Evolutionary conservation across 2,329 filamentous ascomycete species (phyloP).

Genomic region (Fusarium phyllophilum): DNA sequence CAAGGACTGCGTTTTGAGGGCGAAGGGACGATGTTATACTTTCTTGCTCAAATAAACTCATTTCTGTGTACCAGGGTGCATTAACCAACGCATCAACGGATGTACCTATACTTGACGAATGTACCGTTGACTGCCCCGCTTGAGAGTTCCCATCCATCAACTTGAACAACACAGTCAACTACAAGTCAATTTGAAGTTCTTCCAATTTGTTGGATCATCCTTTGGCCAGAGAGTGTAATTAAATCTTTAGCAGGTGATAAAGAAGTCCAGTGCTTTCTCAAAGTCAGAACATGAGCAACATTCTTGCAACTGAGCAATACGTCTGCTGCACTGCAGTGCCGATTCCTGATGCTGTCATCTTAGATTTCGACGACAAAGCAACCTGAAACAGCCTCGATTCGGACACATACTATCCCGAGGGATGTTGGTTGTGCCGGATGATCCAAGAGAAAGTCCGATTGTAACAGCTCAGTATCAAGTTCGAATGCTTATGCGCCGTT

Average conservation of each 20-base stretch:
- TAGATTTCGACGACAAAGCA: neutral
- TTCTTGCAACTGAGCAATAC: neutral
- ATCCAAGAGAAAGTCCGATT: neutral
- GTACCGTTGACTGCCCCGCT: conserved; percentile 9
- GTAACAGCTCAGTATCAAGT: conserved; percentile 1
- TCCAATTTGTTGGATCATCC: too few species aligned
- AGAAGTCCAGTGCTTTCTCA: neutral
- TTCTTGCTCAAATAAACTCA: conserved; percentile 37
- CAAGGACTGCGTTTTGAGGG: neutral
- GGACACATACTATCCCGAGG: neutral
- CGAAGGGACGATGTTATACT: neutral
- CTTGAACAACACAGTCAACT: conserved; percentile 1
- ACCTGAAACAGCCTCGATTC: neutral
- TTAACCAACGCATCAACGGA: neutral
- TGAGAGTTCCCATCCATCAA: neutral
- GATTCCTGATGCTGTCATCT: neutral
- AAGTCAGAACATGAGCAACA: neutral
- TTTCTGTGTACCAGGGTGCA: neutral
- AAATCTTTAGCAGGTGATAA: neutral
- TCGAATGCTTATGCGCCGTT: neutral
- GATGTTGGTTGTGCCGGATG: neutral
- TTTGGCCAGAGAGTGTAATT: neutral
- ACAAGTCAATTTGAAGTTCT: neutral
- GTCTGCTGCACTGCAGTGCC: neutral
- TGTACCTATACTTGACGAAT: conserved; percentile 27